phyloP scores from a whole-genome alignment of 768 basidiomycete genomes.

The Kwoniella sp. region DNA sequence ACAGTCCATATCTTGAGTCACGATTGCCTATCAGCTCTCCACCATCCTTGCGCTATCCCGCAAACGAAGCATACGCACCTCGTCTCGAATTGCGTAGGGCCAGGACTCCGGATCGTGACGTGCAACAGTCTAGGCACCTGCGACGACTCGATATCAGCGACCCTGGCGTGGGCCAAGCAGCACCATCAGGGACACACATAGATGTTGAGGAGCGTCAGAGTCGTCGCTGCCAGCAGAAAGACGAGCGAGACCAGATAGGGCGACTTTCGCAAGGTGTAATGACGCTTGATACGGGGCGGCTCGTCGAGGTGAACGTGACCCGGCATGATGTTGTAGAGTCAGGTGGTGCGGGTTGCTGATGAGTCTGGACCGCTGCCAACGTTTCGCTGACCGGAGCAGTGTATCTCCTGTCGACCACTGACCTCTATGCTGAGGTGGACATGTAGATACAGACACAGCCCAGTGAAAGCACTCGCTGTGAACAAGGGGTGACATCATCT shows the following conservation, averaged over 20 bases:
- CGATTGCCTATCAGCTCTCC: too few relatives aligned
- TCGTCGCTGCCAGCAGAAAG: constrained; percentile 40
- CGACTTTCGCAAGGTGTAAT: constrained; percentile 36
- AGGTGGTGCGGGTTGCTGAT: too few relatives aligned
- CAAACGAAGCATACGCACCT: constrained; percentile 30
- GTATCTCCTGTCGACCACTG: too few relatives aligned
- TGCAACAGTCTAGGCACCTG: constrained; percentile 43
- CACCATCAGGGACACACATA: constrained; percentile 28
- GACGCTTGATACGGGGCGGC: constrained; percentile 10
- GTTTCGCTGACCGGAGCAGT: too few relatives aligned
- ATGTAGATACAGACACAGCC: too few relatives aligned
- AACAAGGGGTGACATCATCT: too few relatives aligned
- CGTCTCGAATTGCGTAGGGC: constrained; percentile 44
- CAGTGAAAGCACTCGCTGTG: too few relatives aligned
- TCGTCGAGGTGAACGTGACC: constrained; percentile 5
- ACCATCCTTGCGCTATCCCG: neutral
- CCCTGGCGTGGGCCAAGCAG: too few relatives aligned
- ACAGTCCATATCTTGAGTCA: constrained; percentile 49
- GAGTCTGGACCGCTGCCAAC: too few relatives aligned
- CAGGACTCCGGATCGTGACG: constrained; percentile 30
- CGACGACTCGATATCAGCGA: neutral
- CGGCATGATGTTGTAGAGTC: constrained; percentile 10
- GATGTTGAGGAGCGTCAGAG: constrained; percentile 42
- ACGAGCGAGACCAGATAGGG: constrained; percentile 42
- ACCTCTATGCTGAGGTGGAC: too few relatives aligned